phyloP scores from a whole-genome alignment of 805 yeast genomes.

The Teunomyces pallodes region DNA sequence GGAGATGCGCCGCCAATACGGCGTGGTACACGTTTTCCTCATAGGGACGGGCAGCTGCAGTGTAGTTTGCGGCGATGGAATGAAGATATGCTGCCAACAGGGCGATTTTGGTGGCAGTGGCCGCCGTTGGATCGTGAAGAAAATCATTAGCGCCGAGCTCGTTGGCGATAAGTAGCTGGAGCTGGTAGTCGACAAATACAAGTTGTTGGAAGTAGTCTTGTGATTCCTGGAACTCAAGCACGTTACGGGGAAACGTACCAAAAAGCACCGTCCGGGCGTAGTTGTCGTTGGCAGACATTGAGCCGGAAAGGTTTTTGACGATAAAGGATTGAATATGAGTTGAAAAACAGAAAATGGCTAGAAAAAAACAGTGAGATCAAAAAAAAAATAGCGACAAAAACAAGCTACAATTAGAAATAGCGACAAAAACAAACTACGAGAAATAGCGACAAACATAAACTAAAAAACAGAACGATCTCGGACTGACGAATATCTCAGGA shows the following conservation, averaged over 20 bases:
- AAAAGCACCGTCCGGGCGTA: constrained; percentile 26
- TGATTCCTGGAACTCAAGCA: constrained; percentile 32
- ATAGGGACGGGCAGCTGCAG: constrained; percentile 18
- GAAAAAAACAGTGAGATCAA: neutral
- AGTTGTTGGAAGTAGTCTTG: constrained; percentile 33
- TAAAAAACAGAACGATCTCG: neutral
- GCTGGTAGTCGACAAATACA: constrained; percentile 36
- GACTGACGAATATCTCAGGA: too few species aligned
- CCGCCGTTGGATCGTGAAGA: constrained; percentile 3
- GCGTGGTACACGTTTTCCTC: constrained; percentile 33
- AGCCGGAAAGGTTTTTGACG: neutral
- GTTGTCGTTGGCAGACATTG: constrained; percentile 20
- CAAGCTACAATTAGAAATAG: neutral
- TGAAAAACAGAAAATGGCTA: neutral
- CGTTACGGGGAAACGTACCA: constrained; percentile 38
- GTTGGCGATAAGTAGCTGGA: constrained; percentile 27
- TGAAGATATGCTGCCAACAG: constrained; percentile 26
- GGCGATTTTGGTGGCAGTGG: constrained; percentile 15
- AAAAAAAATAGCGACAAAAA: neutral
- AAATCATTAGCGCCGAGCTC: constrained; percentile 18
- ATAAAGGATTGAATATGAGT: neutral
- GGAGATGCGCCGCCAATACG: constrained; percentile 35
- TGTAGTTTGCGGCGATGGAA: constrained; percentile 25
- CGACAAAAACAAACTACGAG: neutral
- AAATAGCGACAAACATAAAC: neutral